Base-by-base conservation (phyloP, 805 yeast genomes). In the Ogataea henricii region DNA sequence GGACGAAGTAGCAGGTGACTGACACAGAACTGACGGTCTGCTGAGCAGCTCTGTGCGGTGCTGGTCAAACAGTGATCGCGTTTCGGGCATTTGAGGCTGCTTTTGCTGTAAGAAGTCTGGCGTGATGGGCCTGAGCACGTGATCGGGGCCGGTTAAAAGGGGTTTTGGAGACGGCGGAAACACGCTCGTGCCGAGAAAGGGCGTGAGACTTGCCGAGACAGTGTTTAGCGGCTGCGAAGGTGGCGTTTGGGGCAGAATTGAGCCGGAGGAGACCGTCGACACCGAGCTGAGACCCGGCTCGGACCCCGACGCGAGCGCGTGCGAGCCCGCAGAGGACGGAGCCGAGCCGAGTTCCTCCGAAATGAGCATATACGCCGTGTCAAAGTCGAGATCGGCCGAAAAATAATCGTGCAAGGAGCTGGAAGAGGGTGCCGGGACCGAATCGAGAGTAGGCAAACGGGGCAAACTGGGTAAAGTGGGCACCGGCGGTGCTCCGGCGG, bases 281-380 rank as follows among this genome's bases (percentile, higher is more conserved):
- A 26, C 46, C 46, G 56, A 41, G 34, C 54, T 35, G 36, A 44
- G 26, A 7, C 33, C 45, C 44, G 47, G 16, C 13, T 27, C 49
- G 14, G 44, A n/a, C 13, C 20, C 16, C 13, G 44, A 37, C 10
- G 30, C 34, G 22, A 45, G 16, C 20, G 44, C 30, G 21, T 47
- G 33, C 32, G 46, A 26, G 17, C 38, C 23, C 6, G 46, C 33
- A 17, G 49, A 48, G n/a, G 39, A 44, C 12, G 42, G 35, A 39
- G 14, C 51, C 33, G 14, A 51, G 57, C 26, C 58, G 56, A 34
- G 59, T 23, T 56, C 59, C 26, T 52, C 51, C 6, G 56, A 59
- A 63, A 68, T 67, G 30, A 67, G 54, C 62, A 60, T 54, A 41
- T 65, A 65, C 3, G 71, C 71, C 1, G 71, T 67, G 36, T 68